These are phyloP conservation scores for Clavispora fructus DNA, from an alignment of 805 yeast species.

Conservation along the genomic window DNA sequence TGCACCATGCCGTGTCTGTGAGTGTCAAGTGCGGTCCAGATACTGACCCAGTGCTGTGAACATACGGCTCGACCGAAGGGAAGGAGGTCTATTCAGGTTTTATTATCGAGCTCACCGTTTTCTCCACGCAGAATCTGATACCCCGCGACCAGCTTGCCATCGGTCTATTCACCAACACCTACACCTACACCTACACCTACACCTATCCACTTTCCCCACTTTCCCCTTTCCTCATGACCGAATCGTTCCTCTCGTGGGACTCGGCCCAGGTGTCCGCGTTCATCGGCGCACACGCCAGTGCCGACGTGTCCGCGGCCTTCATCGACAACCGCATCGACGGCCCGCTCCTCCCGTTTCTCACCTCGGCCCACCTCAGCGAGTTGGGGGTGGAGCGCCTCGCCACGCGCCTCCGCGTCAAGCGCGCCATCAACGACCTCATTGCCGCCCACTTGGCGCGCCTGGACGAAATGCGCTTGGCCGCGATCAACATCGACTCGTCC, in stretches of 20 bases:
- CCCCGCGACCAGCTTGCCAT: too few species aligned
- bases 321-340: conserved; percentile 66
- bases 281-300: conserved; percentile 21
- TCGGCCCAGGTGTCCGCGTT: conserved; percentile 40
- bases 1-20: neutral
- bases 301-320: conserved; percentile 31
- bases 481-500: conserved; percentile 32
- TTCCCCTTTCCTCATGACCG: conserved; percentile 18
- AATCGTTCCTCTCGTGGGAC: conserved; percentile 40
- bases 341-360: conserved; percentile 60
- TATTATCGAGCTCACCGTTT: too few species aligned
- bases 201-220: too few species aligned
- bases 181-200: too few species aligned
- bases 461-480: conserved; percentile 25
- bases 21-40: too few species aligned
- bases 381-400: conserved; percentile 55
- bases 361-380: conserved; percentile 67
- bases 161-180: too few species aligned
- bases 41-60: too few species aligned
- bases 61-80: too few species aligned
- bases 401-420: conserved; percentile 55
- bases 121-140: too few species aligned
- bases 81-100: too few species aligned
- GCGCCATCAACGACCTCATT: conserved; percentile 52
- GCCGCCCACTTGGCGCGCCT: conserved; percentile 24